Base-by-base conservation (phyloP, 352 stramenopile species). In the Phytophthora cryptogea region DNA sequence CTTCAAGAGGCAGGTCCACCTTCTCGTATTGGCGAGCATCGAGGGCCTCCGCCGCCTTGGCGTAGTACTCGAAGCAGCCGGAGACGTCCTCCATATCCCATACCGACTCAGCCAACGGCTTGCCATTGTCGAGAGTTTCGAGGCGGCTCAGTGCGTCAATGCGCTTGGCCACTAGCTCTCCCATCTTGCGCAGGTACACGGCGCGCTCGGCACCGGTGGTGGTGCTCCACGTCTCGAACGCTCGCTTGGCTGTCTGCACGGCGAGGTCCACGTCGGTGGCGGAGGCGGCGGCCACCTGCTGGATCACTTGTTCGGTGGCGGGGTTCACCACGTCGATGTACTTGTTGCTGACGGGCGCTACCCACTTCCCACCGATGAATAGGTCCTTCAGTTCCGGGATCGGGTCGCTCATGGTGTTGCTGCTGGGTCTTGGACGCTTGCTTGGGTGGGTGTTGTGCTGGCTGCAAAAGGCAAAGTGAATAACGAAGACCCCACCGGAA, bases 51-150 rank as follows among this genome's bases (percentile, higher is more conserved):
- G 63, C 63, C 4, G 56, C 50, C 14, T 67, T 62, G 28, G 63
- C 63, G 33, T 68, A 72, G 36, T 68, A 72, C 6, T 63, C 30
- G 30, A 72, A 68, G 76, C 80, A 90, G 11, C 64, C 74, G 4
- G 71, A 68, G 23, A 86, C 78, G 44, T 90, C 78, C 50, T 88
- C 79, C 47, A 92, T 84, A 53, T 90, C 80, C 80, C 80, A 89
- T 51, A 75, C 71, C 10, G 79, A 68, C 44, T 92, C 80, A 2
- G 70, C 39, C 10, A 89, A 46, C 8, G 80, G 74, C 58, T 92
- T 92, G 63, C 83, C 83, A 41, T 66, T 71, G 59, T 92, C 78
- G 26, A 89, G 27, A 28, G 83, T 89, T 66, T 90, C 83, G n/a
- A 92, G 62, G 72, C 63, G 62, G 42, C 70, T 78, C 5, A 92